Percentiles rank a stretch among this genome's conserved stretches.
phyloP scores from a whole-genome alignment of 192 early-diverging fungal species.

The Chytriomyces sp. region DNA sequence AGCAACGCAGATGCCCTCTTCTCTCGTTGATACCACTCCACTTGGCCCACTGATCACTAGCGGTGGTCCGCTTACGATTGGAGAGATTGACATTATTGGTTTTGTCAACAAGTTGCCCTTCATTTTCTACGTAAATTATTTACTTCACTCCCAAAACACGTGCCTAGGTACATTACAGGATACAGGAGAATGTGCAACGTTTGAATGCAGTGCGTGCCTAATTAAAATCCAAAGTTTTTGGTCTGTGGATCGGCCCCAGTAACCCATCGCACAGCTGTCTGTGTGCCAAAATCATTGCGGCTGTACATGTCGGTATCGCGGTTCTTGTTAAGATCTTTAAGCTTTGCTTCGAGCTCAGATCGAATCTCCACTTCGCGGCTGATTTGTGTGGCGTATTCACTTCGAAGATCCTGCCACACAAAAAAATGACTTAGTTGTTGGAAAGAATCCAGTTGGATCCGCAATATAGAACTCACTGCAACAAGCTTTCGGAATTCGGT shows the following conservation, averaged over 20 bases:
- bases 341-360: constrained; percentile 25
- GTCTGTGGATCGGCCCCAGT: constrained; percentile 10
- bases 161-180: no score
- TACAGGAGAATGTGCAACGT: no score
- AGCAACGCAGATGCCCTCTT: background rate
- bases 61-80: background rate
- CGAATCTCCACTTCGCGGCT: constrained; percentile 22
- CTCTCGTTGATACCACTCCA: constrained; percentile 64
- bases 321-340: background rate
- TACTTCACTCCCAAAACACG: no score
- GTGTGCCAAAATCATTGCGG: constrained; percentile 24
- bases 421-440: background rate
- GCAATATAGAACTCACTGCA: constrained; percentile 18
- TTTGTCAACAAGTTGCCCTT: no score
- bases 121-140: no score
- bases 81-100: no score
- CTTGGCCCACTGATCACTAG: constrained; percentile 68
- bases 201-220: no score
- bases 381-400: constrained; percentile 30
- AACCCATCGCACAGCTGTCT: constrained; percentile 19
- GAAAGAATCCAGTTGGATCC: background rate
- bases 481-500: constrained; percentile 48
- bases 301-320: constrained; percentile 28
- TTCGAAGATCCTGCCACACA: constrained; percentile 6
- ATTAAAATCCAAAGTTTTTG: constrained; percentile 19